phyloP scores from a whole-genome alignment of 192 early-diverging fungal genomes.

The Rhizophagus sp. region DNA sequence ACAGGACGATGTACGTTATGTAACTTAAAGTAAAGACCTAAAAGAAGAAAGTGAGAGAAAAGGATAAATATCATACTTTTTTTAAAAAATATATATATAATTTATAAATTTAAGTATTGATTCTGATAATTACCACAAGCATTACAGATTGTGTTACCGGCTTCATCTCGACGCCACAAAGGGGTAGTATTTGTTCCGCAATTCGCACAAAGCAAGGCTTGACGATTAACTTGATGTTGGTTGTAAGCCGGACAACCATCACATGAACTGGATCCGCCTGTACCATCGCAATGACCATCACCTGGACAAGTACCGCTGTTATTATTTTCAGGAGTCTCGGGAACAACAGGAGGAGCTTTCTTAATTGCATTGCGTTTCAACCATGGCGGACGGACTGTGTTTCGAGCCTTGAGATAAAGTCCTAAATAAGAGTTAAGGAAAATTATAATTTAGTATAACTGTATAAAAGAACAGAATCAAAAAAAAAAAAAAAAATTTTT shows the following conservation, averaged over 20 bases:
- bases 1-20: constrained; percentile 84
- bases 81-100: not conserved
- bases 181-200: constrained; percentile 79
- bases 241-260: constrained; percentile 77
- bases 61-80: not conserved
- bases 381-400: constrained; percentile 56
- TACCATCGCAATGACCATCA: constrained; percentile 76
- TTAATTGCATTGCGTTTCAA: constrained; percentile 52
- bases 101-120: no score
- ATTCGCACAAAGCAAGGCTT: constrained; percentile 66
- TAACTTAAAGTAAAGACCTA: constrained; percentile 84
- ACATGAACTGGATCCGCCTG: constrained; percentile 69
- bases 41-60: not conserved
- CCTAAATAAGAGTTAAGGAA: constrained; percentile 32
- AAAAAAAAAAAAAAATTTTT: not conserved
- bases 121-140: constrained; percentile 53
- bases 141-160: constrained; percentile 78
- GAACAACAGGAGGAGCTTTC: constrained; percentile 22
- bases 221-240: constrained; percentile 60
- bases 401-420: constrained; percentile 58
- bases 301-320: constrained; percentile 68
- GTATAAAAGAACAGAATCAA: no score
- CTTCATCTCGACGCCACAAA: constrained; percentile 75
- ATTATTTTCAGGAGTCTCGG: constrained; percentile 32
- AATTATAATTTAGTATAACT: no score